Evolutionary conservation across 192 early-diverging fungal species (phyloP), one percentile per base, ranked within the genome.

Genomic region (Oehlia diaphana): DNA sequence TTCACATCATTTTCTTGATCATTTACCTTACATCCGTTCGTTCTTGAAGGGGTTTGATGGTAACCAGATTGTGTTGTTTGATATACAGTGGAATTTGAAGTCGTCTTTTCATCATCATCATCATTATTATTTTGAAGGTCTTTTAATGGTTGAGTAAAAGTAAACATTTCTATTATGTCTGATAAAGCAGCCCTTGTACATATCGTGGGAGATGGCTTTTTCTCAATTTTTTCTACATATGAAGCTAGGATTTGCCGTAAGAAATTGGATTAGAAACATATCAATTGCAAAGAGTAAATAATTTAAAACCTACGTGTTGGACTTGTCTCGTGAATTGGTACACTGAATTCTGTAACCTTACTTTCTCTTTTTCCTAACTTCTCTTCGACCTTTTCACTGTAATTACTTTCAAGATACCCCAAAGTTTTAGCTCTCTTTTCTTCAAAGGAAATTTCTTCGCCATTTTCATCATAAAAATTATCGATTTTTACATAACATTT

Each of bases 191-290:
- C 65, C 53, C 66, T 78, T 4, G 77, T 78, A 35, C 68, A 50
- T 33, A 78, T 68, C 4, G 77, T 78, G 13, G 77, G 77, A 12
- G 77, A 78, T 1, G 77, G 77, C 19, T 74, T 74, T 74, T 78
- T 49, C 66, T 28, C 31, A 33, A 65, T 14, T 76, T 42, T 47
- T 26, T 77, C 37, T 26, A 53, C 8, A 39, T 37, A 42, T n/a
- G 75, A 2, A 7, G 50, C 14, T 28, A 65, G 47, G 7, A 26
- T 64, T 23, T 42, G 6, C 0, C 44, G 1, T 47, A 12, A 47
- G 44, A 47, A 47, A 47, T 47, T 47, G 44, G 10, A 47, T 12
- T 13, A 76, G 5, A 44, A 63, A 35, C 37, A 64, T 44, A 2
- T 13, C 2, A 65, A 65, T 4, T 65, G 10, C 47, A 74, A 16